Evolutionary conservation across 805 yeast genomes (phyloP), one percentile per base, ranked within the genome.

Genomic region (Spathaspora passalidarum): DNA sequence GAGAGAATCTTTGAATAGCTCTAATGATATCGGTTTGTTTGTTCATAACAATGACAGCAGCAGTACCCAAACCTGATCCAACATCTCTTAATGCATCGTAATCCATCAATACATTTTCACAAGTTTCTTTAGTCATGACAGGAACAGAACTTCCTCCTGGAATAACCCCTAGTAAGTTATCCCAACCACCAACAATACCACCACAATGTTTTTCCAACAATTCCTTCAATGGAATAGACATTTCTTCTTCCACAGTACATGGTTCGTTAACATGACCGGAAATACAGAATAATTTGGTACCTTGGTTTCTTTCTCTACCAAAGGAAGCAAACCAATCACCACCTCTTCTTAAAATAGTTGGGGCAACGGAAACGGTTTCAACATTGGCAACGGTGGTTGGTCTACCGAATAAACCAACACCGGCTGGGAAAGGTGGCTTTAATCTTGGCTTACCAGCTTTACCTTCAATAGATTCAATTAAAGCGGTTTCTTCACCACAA

Each of bases 401-500:
- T 66, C 96, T 80, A 60, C 96, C 96, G 56, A 86, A 88, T 46
- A 88, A 74, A 59, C 96, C 96, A 48, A 88, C 92, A 60, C 95
- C 96, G 29, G 96, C 96, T 29, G 96, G 96, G 80, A 88, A 88
- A 53, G 96, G 96, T 32, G 96, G 96, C 81, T 88, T 88, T 65
- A 88, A 78, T 69, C 96, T 82, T 56, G 96, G 96, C 70, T 88
- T 88, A 54, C 96, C 96, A 47, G 94, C 95, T 69, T 88, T 88
- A 57, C 96, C 96, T 72, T 88, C 96, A 45, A 88, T 73, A 3
- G 91, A 83, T 72, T 88, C 96, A 61, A 88, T 87, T 63, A 88
- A 72, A 4, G 95, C 90, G 37, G 96, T 88, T 69, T 88, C 96
- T 69, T 88, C 96, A 59, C 96, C 96, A 70, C 96, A 88, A 43